These are phyloP conservation scores for Prunus kanzakura DNA, from an alignment of 306 rosid genomes.

Conservation along the genomic window DNA sequence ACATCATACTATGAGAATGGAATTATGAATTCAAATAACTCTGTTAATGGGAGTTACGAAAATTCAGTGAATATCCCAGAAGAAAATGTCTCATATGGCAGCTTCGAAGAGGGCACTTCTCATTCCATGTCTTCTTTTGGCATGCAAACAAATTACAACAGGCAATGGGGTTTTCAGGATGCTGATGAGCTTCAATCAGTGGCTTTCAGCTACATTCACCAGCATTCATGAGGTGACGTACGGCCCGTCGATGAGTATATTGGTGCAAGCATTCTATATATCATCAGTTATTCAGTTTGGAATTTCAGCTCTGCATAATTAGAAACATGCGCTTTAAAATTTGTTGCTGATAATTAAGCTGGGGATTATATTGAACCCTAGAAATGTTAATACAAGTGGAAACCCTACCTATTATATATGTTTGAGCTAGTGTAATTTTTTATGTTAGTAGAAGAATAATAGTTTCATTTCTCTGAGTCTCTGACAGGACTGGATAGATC, in stretches of 20 bases:
- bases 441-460: constrained; percentile 25
- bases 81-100: constrained; percentile 58
- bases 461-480: constrained; percentile 23
- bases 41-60: constrained; percentile 38
- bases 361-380: constrained; percentile 44
- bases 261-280: constrained; percentile 30
- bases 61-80: constrained; percentile 41
- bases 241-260: not conserved
- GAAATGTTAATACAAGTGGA: constrained; percentile 42
- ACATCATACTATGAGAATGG: constrained; percentile 37
- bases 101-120: constrained; percentile 63
- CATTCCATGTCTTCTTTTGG: constrained; percentile 53
- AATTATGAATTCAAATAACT: constrained; percentile 35
- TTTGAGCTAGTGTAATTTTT: constrained; percentile 35
- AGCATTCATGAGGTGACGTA: constrained; percentile 24
- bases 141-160: constrained; percentile 37
- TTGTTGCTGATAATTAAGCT: constrained; percentile 31
- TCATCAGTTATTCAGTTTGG: constrained; percentile 2
- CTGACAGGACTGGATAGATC: constrained; percentile 6
- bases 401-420: constrained; percentile 30
- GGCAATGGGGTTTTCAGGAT: constrained; percentile 53
- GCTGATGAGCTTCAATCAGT: constrained; percentile 62
- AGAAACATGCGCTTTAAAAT: constrained; percentile 40
- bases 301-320: not conserved
- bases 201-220: constrained; percentile 57